These are phyloP conservation scores for Thymus mandschuricus DNA, from an alignment of 257 asterid genomes.

Conservation along the genomic window DNA sequence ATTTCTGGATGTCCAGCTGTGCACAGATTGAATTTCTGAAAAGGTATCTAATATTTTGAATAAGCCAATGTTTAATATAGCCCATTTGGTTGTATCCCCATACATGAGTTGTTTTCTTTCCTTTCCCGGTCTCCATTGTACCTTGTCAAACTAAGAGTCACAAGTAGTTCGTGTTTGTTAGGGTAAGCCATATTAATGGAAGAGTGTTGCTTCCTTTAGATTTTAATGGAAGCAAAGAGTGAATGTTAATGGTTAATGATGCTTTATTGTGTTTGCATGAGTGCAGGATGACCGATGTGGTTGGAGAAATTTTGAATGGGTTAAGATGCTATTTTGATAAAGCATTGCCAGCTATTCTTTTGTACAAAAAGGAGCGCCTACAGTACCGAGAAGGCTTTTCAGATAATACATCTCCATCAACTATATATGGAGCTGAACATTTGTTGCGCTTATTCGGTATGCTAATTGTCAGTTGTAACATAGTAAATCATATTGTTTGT, in stretches of 20 bases:
- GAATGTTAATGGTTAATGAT: slow-evolving; percentile 20
- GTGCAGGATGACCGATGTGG: slow-evolving; percentile 69
- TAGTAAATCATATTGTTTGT: background rate
- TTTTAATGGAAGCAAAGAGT: slow-evolving; percentile 10
- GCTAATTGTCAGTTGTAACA: slow-evolving; percentile 19
- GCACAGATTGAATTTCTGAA: background rate
- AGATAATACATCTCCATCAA: slow-evolving; percentile 71
- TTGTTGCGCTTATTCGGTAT: slow-evolving; percentile 95
- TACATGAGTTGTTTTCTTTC: background rate
- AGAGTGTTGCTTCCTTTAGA: background rate
- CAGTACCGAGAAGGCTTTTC: slow-evolving; percentile 72
- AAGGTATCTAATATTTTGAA: background rate
- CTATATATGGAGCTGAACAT: slow-evolving; percentile 96
- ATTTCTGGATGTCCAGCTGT: background rate
- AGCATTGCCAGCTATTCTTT: slow-evolving; percentile 74
- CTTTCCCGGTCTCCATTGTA: background rate
- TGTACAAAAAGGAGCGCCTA: slow-evolving; percentile 88
- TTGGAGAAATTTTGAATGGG: slow-evolving; percentile 85
- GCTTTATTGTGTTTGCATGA: slow-evolving; percentile 34
- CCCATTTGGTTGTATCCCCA: background rate
- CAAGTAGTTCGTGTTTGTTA: slow-evolving; percentile 7
- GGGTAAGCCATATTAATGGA: background rate
- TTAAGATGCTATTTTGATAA: slow-evolving; percentile 83
- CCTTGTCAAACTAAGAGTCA: background rate
- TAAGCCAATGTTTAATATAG: background rate